A percentile compares a stretch with the other conserved stretches of the same genome.
Conservation (phyloP, 108 stramenopile genomes). For the Cyclotella kingstonii region DNA sequence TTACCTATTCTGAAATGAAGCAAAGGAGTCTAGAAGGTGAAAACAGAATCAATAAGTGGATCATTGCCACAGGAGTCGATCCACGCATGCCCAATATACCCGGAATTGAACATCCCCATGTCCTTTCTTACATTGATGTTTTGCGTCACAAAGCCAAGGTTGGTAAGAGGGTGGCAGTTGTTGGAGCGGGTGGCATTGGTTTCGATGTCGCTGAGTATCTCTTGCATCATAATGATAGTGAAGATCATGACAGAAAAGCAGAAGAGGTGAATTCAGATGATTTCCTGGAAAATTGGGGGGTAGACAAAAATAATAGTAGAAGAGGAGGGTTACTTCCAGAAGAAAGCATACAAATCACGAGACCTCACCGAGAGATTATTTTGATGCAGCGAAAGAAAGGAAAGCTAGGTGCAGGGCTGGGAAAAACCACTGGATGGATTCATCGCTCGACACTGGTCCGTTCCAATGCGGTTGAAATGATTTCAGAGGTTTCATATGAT, state of each 20-base stretch:
- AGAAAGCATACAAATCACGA: slow-evolving; percentile 22
- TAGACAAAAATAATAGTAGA: slow-evolving; percentile 63
- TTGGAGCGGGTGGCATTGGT: slow-evolving; percentile 98
- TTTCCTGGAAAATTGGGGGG: slow-evolving; percentile 92
- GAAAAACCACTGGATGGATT: slow-evolving; percentile 98
- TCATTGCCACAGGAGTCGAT: slow-evolving; percentile 92
- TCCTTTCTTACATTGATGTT: slow-evolving; percentile 95
- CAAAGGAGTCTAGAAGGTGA: slow-evolving; percentile 7
- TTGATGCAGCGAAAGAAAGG: slow-evolving; percentile 94
- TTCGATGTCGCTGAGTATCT: slow-evolving; percentile 97
- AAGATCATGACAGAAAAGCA: slow-evolving; percentile 49
- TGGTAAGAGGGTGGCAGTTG: slow-evolving; percentile 88
- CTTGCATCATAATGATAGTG: slow-evolving; percentile 57
- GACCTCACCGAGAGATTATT: slow-evolving; percentile 66
- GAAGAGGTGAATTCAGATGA: slow-evolving; percentile 61
- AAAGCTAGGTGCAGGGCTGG: slow-evolving; percentile 87
- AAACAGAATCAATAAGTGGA: slow-evolving; percentile 75
- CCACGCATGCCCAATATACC: slow-evolving; percentile 87
- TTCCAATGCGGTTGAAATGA: slow-evolving; percentile 81
- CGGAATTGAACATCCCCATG: slow-evolving; percentile 86
- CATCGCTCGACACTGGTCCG: slow-evolving; percentile 88
- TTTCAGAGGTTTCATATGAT: slow-evolving; percentile 82
- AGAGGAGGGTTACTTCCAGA: slow-evolving; percentile 64
- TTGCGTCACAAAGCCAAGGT: slow-evolving; percentile 74
- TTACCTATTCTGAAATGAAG: slow-evolving; percentile 61